Conservation (phyloP, 192 early-diverging fungal species). For the Umbelopsis vinacea region DNA sequence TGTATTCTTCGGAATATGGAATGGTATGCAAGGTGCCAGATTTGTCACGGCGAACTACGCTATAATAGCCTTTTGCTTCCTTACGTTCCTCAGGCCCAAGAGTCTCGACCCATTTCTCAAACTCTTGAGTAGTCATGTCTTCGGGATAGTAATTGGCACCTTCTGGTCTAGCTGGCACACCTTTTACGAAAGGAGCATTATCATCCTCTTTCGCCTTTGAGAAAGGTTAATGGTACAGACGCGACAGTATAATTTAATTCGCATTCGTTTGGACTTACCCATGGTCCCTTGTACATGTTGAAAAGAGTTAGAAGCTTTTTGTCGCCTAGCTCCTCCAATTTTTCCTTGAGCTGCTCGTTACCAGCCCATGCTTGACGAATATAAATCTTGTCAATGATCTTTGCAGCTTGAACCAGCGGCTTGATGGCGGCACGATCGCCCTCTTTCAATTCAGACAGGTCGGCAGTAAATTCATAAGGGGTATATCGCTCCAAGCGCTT, state of each 20-base stretch:
- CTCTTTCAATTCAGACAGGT: constrained; percentile 58
- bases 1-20: constrained; percentile 63
- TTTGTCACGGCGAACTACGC: constrained; percentile 51
- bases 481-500: constrained; percentile 55
- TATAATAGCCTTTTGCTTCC: constrained; percentile 70
- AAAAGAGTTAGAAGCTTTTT: constrained; percentile 53
- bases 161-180: constrained; percentile 50
- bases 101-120: constrained; percentile 55
- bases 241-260: constrained; percentile 21
- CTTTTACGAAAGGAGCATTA: constrained; percentile 56
- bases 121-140: constrained; percentile 69
- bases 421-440: constrained; percentile 66
- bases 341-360: constrained; percentile 54
- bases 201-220: constrained; percentile 48
- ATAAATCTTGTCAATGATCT: constrained; percentile 64
- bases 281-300: constrained; percentile 70
- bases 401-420: constrained; percentile 62
- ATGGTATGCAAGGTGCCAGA: constrained; percentile 47
- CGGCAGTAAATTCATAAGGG: constrained; percentile 55
- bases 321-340: constrained; percentile 48
- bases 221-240: constrained; percentile 25
- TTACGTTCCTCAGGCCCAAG: constrained; percentile 47
- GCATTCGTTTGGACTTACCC: constrained; percentile 50
- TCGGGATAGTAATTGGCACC: constrained; percentile 75
- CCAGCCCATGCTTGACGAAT: constrained; percentile 71